Evolutionary conservation across 225 moss, liverwort and hornwort genomes (phyloP).

Genomic region (Thuidium tamariscinum): DNA sequence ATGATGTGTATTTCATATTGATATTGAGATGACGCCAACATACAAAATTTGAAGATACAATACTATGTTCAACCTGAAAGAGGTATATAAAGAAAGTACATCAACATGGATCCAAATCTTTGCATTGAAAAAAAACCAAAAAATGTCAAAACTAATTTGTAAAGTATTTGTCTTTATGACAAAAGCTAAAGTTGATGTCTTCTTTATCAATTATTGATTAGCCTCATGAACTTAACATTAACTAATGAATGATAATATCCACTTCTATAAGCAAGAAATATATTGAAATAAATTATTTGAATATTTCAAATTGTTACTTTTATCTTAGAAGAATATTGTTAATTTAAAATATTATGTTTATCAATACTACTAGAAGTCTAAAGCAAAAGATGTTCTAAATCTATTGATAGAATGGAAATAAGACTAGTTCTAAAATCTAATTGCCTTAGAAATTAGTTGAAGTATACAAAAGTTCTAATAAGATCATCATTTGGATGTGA

Average conservation of each 20-base stretch:
- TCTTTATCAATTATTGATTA: not conserved
- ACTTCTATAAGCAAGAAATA: not conserved
- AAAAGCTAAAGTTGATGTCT: not conserved
- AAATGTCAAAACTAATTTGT: not conserved
- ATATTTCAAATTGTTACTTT: not conserved
- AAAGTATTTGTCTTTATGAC: not conserved
- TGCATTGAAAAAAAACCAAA: not conserved
- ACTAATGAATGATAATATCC: too few species aligned
- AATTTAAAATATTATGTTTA: not conserved
- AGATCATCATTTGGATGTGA: not conserved
- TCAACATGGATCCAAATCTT: not conserved
- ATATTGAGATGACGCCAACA: conserved; percentile 81
- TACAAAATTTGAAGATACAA: conserved; percentile 57
- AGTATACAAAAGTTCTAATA: not conserved
- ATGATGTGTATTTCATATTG: conserved; percentile 21
- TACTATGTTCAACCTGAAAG: conserved; percentile 62
- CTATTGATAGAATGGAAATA: not conserved
- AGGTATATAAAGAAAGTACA: not conserved
- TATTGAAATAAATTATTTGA: not conserved
- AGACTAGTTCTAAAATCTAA: not conserved
- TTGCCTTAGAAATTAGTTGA: not conserved
- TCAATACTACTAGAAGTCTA: not conserved
- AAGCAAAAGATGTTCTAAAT: not conserved
- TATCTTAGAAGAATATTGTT: not conserved
- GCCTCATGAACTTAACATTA: not conserved